Base-by-base conservation (phyloP, 441 rosid genomes). In the Eutrema salsugineum region DNA sequence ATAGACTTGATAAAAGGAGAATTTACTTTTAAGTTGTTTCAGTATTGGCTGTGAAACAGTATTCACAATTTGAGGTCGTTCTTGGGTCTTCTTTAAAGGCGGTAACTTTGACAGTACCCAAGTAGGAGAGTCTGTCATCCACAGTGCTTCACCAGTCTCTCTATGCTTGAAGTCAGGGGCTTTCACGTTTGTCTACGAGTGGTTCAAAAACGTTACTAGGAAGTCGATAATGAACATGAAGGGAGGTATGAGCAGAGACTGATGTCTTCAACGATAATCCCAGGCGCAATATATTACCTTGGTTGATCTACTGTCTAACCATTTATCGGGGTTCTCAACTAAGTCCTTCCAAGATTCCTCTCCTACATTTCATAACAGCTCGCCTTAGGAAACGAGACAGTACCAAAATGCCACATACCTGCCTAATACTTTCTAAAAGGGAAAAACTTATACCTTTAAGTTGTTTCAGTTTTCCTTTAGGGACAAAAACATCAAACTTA, bases 151-250 rank as follows among this genome's bases (percentile, higher is more conserved):
- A 15, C 88, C 81, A 3, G 86, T 81, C 63, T 85, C 86, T 72
- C 81, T 87, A 70, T 86, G 89, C 84, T 80, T 86, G 77, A 87
- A 87, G 70, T 89, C 91, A 0, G 93, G 96, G 60, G 70, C 61
- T 78, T 76, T 86, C 11, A 43, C 60, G 38, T 79, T 82, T 54
- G 35, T 54, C 96, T 87, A 70, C 72, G 39, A 1, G 5, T 58
- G 12, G 4, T 6, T 60, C 48, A 35, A 12, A 1, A 0, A 30
- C 30, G 20, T 36, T 63, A 39, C 1, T 16, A 14, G 50, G 10
- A 33, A 5, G 17, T 22, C 7, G 35, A 46, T 42, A 33, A 35
- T 8, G 8, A 63, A 49, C 27, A 40, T 48, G n/a, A 58, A n/a
- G 33, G 59, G 20, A 36, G 22, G 43, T 8, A 33, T 12, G 27